Conservation (phyloP, 139 green algal species). For the Micromonas pusilla region DNA sequence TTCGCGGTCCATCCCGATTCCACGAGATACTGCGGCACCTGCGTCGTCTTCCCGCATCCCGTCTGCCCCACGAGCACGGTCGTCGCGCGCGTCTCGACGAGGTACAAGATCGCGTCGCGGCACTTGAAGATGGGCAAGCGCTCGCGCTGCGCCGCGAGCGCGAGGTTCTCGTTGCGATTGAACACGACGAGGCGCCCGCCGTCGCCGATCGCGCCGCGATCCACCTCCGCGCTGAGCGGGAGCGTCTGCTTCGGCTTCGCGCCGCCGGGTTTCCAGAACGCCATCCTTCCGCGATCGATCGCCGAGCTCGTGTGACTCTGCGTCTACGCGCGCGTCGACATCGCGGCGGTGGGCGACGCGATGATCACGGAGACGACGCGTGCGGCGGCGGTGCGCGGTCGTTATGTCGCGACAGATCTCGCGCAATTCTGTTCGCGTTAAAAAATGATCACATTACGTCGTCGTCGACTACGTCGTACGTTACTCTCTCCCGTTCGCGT, state of each 20-base stretch:
- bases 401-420: background rate
- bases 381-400: background rate
- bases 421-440: background rate
- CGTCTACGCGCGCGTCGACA: too few relatives aligned
- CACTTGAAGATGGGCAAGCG: conserved; percentile 12
- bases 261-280: conserved; percentile 15
- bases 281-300: too few relatives aligned
- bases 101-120: conserved; percentile 58
- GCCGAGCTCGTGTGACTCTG: too few relatives aligned
- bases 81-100: conserved; percentile 63
- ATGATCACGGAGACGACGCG: too few relatives aligned
- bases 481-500: too few relatives aligned
- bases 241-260: conserved; percentile 1
- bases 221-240: background rate
- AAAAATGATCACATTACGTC: background rate
- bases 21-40: conserved; percentile 42
- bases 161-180: conserved; percentile 1
- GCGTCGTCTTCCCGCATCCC: conserved; percentile 65
- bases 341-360: too few relatives aligned
- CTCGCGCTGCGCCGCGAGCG: conserved; percentile 14
- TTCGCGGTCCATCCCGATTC: background rate
- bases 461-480: too few relatives aligned
- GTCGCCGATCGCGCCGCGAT: background rate
- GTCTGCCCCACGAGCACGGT: conserved; percentile 66
- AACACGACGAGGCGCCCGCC: background rate